These are phyloP conservation scores for Gaultheria prostrata DNA, from an alignment of 148 eudicot species.

Conservation along the genomic window DNA sequence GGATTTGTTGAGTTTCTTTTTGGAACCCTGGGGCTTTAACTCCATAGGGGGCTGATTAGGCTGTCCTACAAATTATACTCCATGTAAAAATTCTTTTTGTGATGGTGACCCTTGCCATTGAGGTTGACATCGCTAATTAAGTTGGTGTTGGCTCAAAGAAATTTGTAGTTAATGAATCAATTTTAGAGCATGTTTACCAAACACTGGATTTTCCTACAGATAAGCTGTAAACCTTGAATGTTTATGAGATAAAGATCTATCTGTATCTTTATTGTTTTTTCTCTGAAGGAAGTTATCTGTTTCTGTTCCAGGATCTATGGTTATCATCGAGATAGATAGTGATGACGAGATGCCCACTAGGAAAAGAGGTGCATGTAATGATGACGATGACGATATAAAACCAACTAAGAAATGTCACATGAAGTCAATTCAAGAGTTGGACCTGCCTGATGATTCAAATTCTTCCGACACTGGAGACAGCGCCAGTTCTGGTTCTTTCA, in stretches of 20 bases:
- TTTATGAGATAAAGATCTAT: neutral
- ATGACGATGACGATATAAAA: neutral
- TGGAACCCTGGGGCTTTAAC: neutral
- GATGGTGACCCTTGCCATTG: neutral
- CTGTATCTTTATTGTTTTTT: neutral
- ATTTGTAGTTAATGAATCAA: neutral
- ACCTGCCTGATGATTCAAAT: neutral
- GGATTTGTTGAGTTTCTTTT: neutral
- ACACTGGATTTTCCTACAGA: neutral
- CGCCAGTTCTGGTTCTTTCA: conserved; percentile 20
- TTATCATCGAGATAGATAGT: conserved; percentile 13
- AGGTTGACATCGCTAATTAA: neutral
- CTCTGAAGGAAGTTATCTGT: neutral
- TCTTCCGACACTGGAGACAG: conserved; percentile 5
- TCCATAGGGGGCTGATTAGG: neutral
- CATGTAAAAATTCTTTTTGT: neutral
- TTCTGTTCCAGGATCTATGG: neutral
- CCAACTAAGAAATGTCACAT: neutral
- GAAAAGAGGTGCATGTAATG: neutral
- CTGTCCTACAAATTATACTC: neutral
- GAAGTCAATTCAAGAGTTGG: neutral
- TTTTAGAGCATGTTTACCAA: neutral
- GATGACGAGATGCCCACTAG: conserved; percentile 15
- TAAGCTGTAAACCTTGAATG: neutral
- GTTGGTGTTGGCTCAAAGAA: neutral